Base-by-base conservation (phyloP, 805 yeast genomes). In the Torulaspora microellipsoides region DNA sequence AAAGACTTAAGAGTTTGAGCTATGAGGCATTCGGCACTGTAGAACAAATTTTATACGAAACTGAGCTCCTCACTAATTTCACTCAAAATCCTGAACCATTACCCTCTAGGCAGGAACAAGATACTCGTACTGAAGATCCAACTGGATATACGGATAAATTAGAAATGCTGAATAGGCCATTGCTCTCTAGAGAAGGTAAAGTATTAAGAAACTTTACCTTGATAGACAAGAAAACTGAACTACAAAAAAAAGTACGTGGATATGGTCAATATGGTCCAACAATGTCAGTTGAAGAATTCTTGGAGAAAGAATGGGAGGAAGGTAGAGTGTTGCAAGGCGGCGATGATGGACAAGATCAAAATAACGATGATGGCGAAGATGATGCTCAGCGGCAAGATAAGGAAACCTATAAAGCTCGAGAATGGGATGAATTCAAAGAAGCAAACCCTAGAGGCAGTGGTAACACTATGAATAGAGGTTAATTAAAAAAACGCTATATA, bases 371-470 rank as follows among this genome's bases (percentile, higher is more conserved):
- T 15, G 81, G 78, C 42, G 88, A 83, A 44, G 88, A 84, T 48
- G 78, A 83, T 48, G 69, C 72, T 20, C 81, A 75, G 15, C 71
- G 66, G 51, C 73, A 69, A n/a, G 87, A 84, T 52, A 56, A 56
- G 27, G 83, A 80, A 51, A 89, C 95, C 4, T 76, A 83, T 54
- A 80, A 85, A 58, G 79, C 83, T 43, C 73, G 99, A 45, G 75
- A 77, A 33, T 93, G 98, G 98, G 99, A 93, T 65, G 95, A 85
- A 48, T 93, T 91, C 72, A 80, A 81, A 36, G 99, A 93, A 49
- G 78, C 78, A 3, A 80, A 88, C 60, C 84, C 89, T 0, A 80
- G 78, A 56, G 99, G 99, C 7, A 81, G 90, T 44, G 99, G 99
- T 9, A 91, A 91, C 60, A 88, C 90, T 36, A 78, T 75, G 62